Conservation (phyloP, 2,329 filamentous ascomycete genomes). For the Talaromyces sp. region DNA sequence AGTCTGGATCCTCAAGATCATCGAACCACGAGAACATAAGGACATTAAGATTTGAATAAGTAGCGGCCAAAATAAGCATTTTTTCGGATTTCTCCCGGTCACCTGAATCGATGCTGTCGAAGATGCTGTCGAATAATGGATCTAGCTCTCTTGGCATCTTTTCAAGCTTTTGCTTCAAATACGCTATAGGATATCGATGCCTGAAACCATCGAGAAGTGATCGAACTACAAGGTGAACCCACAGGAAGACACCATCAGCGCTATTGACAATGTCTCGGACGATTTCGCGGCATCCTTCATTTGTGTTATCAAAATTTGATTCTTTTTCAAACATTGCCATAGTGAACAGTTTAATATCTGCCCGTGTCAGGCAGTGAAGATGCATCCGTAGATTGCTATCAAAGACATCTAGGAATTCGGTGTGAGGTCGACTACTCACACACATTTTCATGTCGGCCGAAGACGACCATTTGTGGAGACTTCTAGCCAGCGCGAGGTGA, state of each 20-base stretch:
- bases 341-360: constrained; percentile 6
- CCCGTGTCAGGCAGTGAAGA: neutral
- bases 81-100: constrained; percentile 15
- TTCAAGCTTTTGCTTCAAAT: constrained; percentile 20
- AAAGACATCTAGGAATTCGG: constrained; percentile 14
- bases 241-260: constrained; percentile 27
- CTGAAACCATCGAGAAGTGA: constrained; percentile 22
- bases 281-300: constrained; percentile 8
- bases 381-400: constrained; percentile 6
- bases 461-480: constrained; percentile 13
- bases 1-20: constrained; percentile 1
- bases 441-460: constrained; percentile 16
- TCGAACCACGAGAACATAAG: constrained; percentile 13
- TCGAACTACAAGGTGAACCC: constrained; percentile 24
- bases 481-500: constrained; percentile 11
- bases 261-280: constrained; percentile 3
- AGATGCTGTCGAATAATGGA: constrained; percentile 22
- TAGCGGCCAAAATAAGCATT: constrained; percentile 14
- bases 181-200: constrained; percentile 15
- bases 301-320: constrained; percentile 9
- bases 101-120: constrained; percentile 18
- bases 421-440: constrained; percentile 17
- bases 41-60: neutral
- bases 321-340: constrained; percentile 12
- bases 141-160: constrained; percentile 21